A percentile compares a stretch with the other conserved stretches of the same genome.
phyloP scores from a whole-genome alignment of 2,329 filamentous ascomycete species.

The Coniella lustricola region DNA sequence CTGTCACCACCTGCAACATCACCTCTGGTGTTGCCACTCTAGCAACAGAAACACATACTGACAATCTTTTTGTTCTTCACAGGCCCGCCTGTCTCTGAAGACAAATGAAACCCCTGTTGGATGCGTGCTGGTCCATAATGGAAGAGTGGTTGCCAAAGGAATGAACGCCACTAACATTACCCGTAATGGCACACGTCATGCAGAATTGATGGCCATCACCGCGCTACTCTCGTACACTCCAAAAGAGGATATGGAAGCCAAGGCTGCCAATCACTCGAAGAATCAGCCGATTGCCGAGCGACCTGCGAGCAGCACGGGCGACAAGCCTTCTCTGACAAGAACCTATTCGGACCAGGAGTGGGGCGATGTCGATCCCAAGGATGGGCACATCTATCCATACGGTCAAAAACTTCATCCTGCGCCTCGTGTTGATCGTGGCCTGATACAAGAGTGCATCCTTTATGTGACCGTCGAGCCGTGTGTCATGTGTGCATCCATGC shows the following conservation, averaged over 20 bases:
- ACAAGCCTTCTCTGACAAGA: background rate
- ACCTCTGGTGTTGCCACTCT: too few species aligned
- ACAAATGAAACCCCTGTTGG: conserved; percentile 94
- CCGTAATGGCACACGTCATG: conserved; percentile 86
- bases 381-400: conserved; percentile 53
- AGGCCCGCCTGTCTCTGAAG: conserved; percentile 79
- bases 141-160: conserved; percentile 73
- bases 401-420: conserved; percentile 51
- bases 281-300: conserved; percentile 7
- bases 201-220: conserved; percentile 82
- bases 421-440: conserved; percentile 54
- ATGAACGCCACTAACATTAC: conserved; percentile 97
- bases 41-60: too few species aligned
- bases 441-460: conserved; percentile 66
- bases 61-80: background rate
- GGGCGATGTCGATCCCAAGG: conserved; percentile 46
- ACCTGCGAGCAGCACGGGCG: conserved; percentile 21
- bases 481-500: conserved; percentile 93
- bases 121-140: conserved; percentile 81
- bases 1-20: too few species aligned
- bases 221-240: conserved; percentile 42
- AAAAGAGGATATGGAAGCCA: conserved; percentile 24
- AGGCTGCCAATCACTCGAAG: conserved; percentile 14
- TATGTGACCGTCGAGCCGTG: conserved; percentile 98
- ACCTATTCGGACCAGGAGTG: conserved; percentile 33